Evolutionary conservation across 768 basidiomycete genomes (phyloP).

Genomic region (Clavaria fumosa): DNA sequence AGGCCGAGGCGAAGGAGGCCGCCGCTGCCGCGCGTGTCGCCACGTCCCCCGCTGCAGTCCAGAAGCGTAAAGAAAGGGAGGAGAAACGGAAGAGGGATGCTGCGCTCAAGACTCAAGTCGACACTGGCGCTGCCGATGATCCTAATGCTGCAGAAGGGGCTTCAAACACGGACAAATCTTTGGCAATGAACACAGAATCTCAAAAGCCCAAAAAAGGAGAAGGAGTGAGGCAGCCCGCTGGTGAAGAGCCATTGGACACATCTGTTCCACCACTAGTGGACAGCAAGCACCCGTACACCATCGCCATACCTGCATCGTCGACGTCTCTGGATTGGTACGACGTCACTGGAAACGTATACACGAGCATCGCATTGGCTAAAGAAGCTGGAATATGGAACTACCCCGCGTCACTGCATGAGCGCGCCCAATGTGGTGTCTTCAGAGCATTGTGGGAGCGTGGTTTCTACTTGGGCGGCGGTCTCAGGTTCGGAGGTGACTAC

Average conservation of each 20-base stretch:
- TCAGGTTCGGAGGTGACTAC: slow-evolving; percentile 94
- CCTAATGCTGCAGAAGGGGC: no score
- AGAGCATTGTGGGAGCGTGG: slow-evolving; percentile 69
- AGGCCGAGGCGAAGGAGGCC: slow-evolving; percentile 34
- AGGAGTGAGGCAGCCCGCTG: no score
- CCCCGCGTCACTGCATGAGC: slow-evolving; percentile 46
- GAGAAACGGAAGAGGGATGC: slow-evolving; percentile 19
- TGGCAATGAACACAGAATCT: no score
- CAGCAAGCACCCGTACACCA: slow-evolving; percentile 25
- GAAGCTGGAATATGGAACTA: slow-evolving; percentile 65
- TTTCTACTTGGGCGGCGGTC: slow-evolving; percentile 76
- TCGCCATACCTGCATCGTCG: slow-evolving; percentile 56
- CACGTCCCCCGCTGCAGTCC: slow-evolving; percentile 45
- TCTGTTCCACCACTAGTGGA: background rate
- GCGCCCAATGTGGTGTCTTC: slow-evolving; percentile 69
- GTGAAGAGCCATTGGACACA: no score
- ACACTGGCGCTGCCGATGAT: no score
- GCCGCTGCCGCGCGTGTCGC: slow-evolving; percentile 19
- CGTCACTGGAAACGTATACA: slow-evolving; percentile 27
- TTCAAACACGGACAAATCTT: no score
- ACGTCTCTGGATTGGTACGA: slow-evolving; percentile 54
- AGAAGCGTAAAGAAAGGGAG: slow-evolving; percentile 61
- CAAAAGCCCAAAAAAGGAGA: no score
- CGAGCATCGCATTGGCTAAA: slow-evolving; percentile 43
- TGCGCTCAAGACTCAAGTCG: no score